These are phyloP conservation scores for Cladorrhinum sp. DNA, from an alignment of 2,329 filamentous ascomycete species.

Conservation along the genomic window DNA sequence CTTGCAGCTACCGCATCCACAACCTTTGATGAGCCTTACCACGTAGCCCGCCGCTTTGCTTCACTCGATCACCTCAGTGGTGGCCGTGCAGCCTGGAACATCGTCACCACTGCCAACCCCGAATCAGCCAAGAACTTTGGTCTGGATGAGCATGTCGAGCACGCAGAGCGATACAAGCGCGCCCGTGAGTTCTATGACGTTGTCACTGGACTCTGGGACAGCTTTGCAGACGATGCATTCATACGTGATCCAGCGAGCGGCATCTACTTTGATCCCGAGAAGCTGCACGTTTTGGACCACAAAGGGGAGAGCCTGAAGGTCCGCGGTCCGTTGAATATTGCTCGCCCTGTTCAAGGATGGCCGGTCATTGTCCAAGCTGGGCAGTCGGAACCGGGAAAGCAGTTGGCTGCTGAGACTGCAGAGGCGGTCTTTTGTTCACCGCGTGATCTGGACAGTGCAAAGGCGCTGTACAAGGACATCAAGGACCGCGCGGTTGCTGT, in stretches of 20 bases:
- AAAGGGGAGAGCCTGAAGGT: conserved; percentile 46
- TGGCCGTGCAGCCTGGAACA: conserved; percentile 53
- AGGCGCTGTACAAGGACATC: conserved; percentile 49
- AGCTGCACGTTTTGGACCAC: conserved; percentile 52
- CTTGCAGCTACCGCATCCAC: conserved; percentile 54
- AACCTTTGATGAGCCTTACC: conserved; percentile 53
- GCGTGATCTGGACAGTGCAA: conserved; percentile 42
- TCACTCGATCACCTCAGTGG: conserved; percentile 51
- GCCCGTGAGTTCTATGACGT: conserved; percentile 53
- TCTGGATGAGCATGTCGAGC: conserved; percentile 47
- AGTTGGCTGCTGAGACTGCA: conserved; percentile 51
- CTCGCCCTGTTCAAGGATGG: conserved; percentile 51
- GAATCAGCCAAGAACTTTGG: conserved; percentile 53
- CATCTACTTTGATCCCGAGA: conserved; percentile 48
- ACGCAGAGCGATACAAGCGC: conserved; percentile 48
- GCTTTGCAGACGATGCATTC: conserved; percentile 55
- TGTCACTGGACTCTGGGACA: conserved; percentile 52
- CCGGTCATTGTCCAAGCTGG: conserved; percentile 55
- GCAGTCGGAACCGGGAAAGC: conserved; percentile 49
- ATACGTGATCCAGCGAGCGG: conserved; percentile 46
- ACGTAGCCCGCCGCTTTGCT: conserved; percentile 52
- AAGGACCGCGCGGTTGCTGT: conserved; percentile 45
- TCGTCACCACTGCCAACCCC: conserved; percentile 51
- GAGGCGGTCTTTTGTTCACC: conserved; percentile 53
- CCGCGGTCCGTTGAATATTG: conserved; percentile 49